phyloP scores from a whole-genome alignment of 306 rosid genomes.

The Pueraria montana region DNA sequence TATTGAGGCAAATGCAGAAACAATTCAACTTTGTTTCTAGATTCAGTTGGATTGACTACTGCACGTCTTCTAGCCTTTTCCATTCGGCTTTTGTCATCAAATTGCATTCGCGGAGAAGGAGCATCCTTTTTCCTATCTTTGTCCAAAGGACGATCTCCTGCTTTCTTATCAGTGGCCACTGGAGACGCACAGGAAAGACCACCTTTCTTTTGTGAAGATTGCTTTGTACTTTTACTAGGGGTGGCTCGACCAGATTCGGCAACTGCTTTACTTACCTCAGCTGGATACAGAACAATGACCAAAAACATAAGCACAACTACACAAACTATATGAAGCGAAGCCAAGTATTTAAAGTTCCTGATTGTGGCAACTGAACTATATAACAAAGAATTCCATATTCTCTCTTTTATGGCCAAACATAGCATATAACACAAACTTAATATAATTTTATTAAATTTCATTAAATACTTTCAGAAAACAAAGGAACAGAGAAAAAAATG shows the following conservation, averaged over 20 bases:
- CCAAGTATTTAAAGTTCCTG: conserved; percentile 14
- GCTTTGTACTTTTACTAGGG: conserved; percentile 61
- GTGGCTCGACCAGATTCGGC: conserved; percentile 52
- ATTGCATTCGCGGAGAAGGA: conserved; percentile 88
- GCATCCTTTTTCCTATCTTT: conserved; percentile 91
- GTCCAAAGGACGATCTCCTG: conserved; percentile 66
- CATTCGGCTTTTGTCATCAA: conserved; percentile 76
- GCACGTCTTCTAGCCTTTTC: conserved; percentile 85
- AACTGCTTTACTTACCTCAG: conserved; percentile 59
- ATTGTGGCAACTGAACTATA: conserved; percentile 21
- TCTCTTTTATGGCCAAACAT: conserved; percentile 9
- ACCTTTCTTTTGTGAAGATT: conserved; percentile 65
- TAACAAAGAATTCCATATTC: conserved; percentile 3
- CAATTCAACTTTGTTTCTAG: conserved; percentile 82
- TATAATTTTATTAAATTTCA: neutral
- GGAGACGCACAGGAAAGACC: conserved; percentile 53
- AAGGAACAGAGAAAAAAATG: neutral
- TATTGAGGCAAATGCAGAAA: conserved; percentile 93
- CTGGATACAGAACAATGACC: conserved; percentile 47
- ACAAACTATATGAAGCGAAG: conserved; percentile 17
- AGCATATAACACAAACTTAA: neutral
- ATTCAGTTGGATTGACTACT: conserved; percentile 81
- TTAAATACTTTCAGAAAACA: conserved; percentile 4
- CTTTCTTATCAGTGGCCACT: conserved; percentile 67
- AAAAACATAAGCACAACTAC: conserved; percentile 43